Evolutionary conservation across 176 grass and related monocot genomes (phyloP), one percentile per base, ranked within the genome.

Genomic region (Eragrostis nindensis): DNA sequence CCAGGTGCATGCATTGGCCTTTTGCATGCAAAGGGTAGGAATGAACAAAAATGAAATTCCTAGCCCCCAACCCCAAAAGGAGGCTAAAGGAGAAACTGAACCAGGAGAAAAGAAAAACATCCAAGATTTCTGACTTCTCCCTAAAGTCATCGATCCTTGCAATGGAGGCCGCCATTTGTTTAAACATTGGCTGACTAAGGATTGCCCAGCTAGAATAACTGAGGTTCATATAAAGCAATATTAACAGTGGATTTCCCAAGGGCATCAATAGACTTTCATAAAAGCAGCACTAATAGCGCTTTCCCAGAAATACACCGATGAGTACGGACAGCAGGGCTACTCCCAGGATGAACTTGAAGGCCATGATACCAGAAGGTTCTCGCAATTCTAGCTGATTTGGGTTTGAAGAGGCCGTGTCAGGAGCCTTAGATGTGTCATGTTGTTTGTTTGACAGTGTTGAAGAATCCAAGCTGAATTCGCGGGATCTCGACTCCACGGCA

Each of bases 331-430:
- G 67, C 36, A 91, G 62, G 22, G 90, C 92, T 56, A 99, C 92
- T 75, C 88, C 96, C 16, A 93, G 70, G 80, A 93, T 90, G 90
- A 99, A 99, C 68, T 92, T 92, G 82, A 99, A 95, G 62, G 96
- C 96, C 96, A 99, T 95, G 68, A 92, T 87, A 40, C 93, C 90
- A 29, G 92, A 93, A 83, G 90, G 90, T 57, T 95, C 92, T 52
- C 66, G 60, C 19, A 72, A 15, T 83, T 73, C 73, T 79, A 87
- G 77, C 11, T 66, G 47, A 19, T 15, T 72, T 48, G 74, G 41
- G 32, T 65, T 83, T 73, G 81, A 38, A 19, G 89, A 66, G 78
- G 71, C 16, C 14, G 47, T 30, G 16, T 53, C 56, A 14, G 81
- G 46, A 67, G 68, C 68, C 46, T 43, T 77, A 69, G 70, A 61